Base-by-base conservation (phyloP, 2,329 filamentous ascomycete species). In the Clonostachys chloroleuca region DNA sequence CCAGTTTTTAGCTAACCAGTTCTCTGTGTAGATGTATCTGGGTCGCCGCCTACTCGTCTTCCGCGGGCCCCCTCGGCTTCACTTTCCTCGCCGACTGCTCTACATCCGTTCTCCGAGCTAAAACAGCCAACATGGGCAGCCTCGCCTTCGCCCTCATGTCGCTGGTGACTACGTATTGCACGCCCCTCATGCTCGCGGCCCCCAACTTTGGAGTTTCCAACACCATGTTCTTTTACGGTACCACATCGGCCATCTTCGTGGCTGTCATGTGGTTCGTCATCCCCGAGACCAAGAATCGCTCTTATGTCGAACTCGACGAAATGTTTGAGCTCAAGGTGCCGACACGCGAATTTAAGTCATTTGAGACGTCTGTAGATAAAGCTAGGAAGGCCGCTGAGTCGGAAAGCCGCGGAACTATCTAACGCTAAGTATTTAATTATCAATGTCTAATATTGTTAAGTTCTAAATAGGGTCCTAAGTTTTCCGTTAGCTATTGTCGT, bases 221-320 rank as follows among this genome's bases (percentile, higher is more conserved):
- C 17, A 39, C 36, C 36, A 39, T 39, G 14, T 49, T 42, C 47
- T 34, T 51, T 12, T 51, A 46, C 34, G 49, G 47, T 2, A 43
- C 39, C 3, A 44, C 46, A 17, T 49, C 41, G 12, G 20, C 41
- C 16, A 5, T 43, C 12, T 30, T 43, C 17, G 34, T 33, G 3
- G n/a, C 41, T n/a, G 18, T 39, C 10, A 17, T 33, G 14, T 47
- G 18, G 13, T 39, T 47, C 16, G 34, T 33, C 20, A 35, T 75
- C 10, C 73, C 73, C 20, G 76, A 79, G 57, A 74, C 75, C 0
- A 71, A 69, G 45, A 72, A 67, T 40, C 57, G 63, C 34, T 63
- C 62, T 7, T 66, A 63, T 47, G 65, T 59, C 13, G 60, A 68
- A 47, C 49, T 68, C 33, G 64, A 68, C 42, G 35, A 64, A 42